phyloP scores from a whole-genome alignment of 2,329 filamentous ascomycete genomes.

The Beauveria caledonica region DNA sequence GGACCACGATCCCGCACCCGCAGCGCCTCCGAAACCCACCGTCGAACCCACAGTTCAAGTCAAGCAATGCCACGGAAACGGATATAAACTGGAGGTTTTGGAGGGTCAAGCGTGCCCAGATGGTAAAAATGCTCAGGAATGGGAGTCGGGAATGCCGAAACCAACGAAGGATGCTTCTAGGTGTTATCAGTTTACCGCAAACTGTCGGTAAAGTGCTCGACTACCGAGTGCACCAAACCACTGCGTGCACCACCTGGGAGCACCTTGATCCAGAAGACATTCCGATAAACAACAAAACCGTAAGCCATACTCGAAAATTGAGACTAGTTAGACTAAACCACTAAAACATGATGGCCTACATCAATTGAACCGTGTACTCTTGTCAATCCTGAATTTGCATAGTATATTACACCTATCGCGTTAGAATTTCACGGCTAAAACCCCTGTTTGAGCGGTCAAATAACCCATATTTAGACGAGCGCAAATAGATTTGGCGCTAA shows the following conservation, averaged over 20 bases:
- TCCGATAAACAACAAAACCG: neutral
- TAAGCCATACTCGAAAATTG: neutral
- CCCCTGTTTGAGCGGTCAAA: no score
- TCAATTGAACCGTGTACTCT: neutral
- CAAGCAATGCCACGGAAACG: neutral
- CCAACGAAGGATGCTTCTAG: neutral
- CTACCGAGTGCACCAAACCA: neutral
- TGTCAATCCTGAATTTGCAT: neutral
- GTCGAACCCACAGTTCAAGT: neutral
- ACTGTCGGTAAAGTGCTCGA: neutral
- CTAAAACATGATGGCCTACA: neutral
- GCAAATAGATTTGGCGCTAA: no score
- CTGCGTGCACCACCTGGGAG: neutral
- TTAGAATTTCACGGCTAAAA: neutral
- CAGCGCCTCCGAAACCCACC: neutral
- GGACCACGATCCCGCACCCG: neutral
- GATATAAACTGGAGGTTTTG: neutral
- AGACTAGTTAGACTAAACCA: no score
- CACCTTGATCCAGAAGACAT: neutral
- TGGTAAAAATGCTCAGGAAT: neutral
- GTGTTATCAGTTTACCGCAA: neutral
- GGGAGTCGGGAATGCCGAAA: neutral
- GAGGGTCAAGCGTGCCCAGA: neutral
- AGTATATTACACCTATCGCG: neutral
- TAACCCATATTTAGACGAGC: no score